These are phyloP conservation scores for Microcos paniculata DNA, from an alignment of 345 rosid species.

Conservation along the genomic window DNA sequence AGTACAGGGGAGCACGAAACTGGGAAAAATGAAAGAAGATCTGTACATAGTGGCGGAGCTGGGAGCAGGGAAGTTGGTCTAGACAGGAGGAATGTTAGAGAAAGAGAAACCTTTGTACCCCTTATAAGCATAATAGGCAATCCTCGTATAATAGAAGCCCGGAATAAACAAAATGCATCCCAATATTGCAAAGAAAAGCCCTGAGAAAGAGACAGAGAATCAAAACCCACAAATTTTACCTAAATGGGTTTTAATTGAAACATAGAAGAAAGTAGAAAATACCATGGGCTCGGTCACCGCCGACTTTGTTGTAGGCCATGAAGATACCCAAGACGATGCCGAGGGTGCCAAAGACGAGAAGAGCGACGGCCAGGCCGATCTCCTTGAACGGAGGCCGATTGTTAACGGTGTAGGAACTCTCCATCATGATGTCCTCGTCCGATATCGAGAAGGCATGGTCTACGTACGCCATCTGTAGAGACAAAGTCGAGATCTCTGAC, in stretches of 20 bases:
- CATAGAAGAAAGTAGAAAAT: not conserved
- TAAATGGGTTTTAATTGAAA: not conserved
- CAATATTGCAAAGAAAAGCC: constrained; percentile 79
- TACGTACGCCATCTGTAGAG: constrained; percentile 72
- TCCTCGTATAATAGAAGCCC: constrained; percentile 88
- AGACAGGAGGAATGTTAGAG: constrained; percentile 86
- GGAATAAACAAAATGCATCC: constrained; percentile 90
- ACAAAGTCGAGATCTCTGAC: not conserved
- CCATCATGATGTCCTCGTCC: constrained; percentile 91
- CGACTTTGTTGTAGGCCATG: constrained; percentile 76
- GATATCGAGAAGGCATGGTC: constrained; percentile 96
- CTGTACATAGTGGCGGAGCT: constrained; percentile 24
- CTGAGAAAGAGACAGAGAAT: constrained; percentile 34
- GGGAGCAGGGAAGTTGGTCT: not conserved
- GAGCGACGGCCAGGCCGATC: constrained; percentile 86
- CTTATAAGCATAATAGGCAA: constrained; percentile 92
- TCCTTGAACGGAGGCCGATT: constrained; percentile 89
- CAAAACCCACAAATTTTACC: not conserved
- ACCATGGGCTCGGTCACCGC: constrained; percentile 95
- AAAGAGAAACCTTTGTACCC: constrained; percentile 98
- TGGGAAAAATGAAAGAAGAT: constrained; percentile 8
- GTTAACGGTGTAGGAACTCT: constrained; percentile 55
- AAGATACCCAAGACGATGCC: constrained; percentile 66
- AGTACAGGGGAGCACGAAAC: not conserved
- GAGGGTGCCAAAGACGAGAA: constrained; percentile 78